Evolutionary conservation across 2,329 filamentous ascomycete genomes (phyloP), one percentile per base, ranked within the genome.

Genomic region (Fusarium udum): DNA sequence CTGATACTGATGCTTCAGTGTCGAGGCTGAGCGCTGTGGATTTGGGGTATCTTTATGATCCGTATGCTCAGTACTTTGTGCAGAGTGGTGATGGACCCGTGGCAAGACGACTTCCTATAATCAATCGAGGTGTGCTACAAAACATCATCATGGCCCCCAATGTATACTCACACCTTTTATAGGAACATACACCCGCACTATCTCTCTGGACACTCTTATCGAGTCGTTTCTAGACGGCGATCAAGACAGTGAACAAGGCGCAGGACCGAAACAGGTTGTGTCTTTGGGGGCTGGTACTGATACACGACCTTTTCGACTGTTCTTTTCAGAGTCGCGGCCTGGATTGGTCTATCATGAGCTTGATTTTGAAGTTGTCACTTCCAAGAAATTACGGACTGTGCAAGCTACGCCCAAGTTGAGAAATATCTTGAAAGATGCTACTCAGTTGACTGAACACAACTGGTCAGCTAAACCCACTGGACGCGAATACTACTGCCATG

Each of bases 221-320:
- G 81, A 89, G 58, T 85, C 85, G 13, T 98, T 98, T 78, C 85
- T 98, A 18, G 80, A 84, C 7, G 77, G 80, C 16, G 75, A 78
- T 42, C 77, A 79, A 28, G 69, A 75, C 7, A 72, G 73, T 4
- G 72, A 76, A 39, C 74, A 75, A n/a, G 34, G 69, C 26, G 31
- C 66, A 32, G 60, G 77, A 6, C 69, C 83, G 49, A 90, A 89
- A 70, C 96, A 99, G 80, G 94, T 99, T 67, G 88, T 99, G 69
- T 98, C 95, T 0, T 88, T 99, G 2, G 96, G 96, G 36, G 95
- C 96, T 22, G 96, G 96, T 31, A 97, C 95, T 16, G 96, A 99
- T 80, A 98, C 96, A 12, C 90, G 96, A 22, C 92, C 91, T 67
- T 95, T 98, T 78, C 91, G 94, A 26, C 84, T 98, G 2, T 87